Conservation (phyloP, 2,329 filamentous ascomycete genomes). For the Aspergillus uvarum region DNA sequence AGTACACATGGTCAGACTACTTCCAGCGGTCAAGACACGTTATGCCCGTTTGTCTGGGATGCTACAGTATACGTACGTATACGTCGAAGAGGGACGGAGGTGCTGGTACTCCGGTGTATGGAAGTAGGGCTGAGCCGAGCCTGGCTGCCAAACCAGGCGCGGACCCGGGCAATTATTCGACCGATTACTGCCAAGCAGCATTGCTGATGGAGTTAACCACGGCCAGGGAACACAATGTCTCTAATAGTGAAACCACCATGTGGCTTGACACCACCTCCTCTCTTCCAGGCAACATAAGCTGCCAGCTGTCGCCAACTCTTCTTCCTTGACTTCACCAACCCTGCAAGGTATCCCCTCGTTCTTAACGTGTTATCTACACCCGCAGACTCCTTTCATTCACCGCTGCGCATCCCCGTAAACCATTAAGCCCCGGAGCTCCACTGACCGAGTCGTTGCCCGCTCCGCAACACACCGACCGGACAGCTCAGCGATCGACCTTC, state of each 20-base stretch:
- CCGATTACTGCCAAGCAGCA: not conserved
- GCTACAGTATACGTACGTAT: too few species aligned
- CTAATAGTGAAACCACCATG: not conserved
- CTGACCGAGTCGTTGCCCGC: not conserved
- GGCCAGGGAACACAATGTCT: not conserved
- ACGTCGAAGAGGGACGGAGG: too few species aligned
- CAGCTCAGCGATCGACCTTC: not conserved
- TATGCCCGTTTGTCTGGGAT: too few species aligned
- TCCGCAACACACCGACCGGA: conserved; percentile 1
- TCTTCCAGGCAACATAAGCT: not conserved
- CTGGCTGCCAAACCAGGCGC: too few species aligned
- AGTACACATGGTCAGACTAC: too few species aligned
- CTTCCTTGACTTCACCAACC: not conserved
- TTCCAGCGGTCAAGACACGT: too few species aligned
- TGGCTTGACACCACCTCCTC: not conserved
- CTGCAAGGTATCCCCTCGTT: not conserved
- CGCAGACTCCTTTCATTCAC: not conserved
- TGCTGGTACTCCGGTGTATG: too few species aligned
- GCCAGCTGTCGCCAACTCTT: conserved; percentile 3
- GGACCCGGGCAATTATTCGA: not conserved
- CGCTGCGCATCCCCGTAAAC: not conserved
- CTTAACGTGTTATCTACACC: not conserved
- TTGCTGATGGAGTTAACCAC: not conserved
- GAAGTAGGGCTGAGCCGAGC: too few species aligned
- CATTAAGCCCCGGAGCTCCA: not conserved